Conservation (phyloP, 2,329 filamentous ascomycete species). For the Phoma herbarum region DNA sequence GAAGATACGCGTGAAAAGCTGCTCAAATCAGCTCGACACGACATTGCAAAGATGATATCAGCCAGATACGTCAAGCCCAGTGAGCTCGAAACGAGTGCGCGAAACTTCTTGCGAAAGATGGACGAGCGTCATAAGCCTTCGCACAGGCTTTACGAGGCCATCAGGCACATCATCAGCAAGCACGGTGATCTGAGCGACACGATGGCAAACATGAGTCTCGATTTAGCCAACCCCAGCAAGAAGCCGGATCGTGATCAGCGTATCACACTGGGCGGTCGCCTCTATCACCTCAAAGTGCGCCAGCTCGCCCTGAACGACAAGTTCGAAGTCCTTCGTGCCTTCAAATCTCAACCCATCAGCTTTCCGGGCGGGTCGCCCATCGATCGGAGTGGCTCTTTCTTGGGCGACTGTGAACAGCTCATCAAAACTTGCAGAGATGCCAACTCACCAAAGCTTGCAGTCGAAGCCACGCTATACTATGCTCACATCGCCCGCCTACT, state of each 20-base stretch:
- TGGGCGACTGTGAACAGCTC: slow-evolving; percentile 40
- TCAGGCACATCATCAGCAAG: slow-evolving; percentile 28
- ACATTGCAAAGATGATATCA: background rate
- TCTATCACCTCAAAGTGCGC: slow-evolving; percentile 42
- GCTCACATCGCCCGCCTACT: slow-evolving; percentile 41
- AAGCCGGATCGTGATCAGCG: slow-evolving; percentile 41
- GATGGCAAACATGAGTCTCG: slow-evolving; percentile 31
- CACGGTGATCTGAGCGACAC: slow-evolving; percentile 27
- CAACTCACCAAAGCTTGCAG: slow-evolving; percentile 51
- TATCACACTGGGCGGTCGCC: slow-evolving; percentile 37
- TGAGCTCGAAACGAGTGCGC: slow-evolving; percentile 31
- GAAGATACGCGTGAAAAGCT: slow-evolving; percentile 23
- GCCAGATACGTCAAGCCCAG: slow-evolving; percentile 25
- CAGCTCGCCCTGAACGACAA: slow-evolving; percentile 45
- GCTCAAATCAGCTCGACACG: background rate
- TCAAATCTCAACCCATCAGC: slow-evolving; percentile 7
- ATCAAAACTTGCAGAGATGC: slow-evolving; percentile 41
- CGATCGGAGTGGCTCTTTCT: slow-evolving; percentile 27
- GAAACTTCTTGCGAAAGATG: slow-evolving; percentile 28
- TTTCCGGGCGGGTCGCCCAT: slow-evolving; percentile 24
- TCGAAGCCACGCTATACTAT: slow-evolving; percentile 50
- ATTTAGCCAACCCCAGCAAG: slow-evolving; percentile 22
- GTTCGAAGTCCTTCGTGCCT: slow-evolving; percentile 30
- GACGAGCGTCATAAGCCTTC: slow-evolving; percentile 49
- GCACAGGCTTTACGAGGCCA: slow-evolving; percentile 53